phyloP scores from a whole-genome alignment of 2,329 filamentous ascomycete species.

The Thyridium curvatum region DNA sequence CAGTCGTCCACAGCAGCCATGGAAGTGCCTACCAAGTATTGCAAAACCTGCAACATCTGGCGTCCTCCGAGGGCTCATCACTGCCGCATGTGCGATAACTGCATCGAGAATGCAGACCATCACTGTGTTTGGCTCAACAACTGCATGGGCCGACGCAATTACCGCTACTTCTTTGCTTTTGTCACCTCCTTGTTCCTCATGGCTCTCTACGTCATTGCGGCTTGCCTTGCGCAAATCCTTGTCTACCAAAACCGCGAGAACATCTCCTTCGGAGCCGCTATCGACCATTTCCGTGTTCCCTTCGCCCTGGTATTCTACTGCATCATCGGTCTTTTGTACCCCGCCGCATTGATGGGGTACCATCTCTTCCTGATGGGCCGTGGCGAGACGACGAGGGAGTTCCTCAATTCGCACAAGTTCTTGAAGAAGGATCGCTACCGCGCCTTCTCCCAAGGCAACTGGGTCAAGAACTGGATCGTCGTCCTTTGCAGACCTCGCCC shows the following conservation, averaged over 20 bases:
- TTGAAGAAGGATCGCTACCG: constrained; percentile 84
- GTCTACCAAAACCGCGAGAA: constrained; percentile 59
- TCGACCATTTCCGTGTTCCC: constrained; percentile 66
- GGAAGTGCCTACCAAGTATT: constrained; percentile 98
- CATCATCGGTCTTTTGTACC: constrained; percentile 69
- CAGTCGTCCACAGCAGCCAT: constrained; percentile 75
- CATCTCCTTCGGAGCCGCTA: constrained; percentile 62
- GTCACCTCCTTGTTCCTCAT: constrained; percentile 74
- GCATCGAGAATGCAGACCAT: constrained; percentile 93
- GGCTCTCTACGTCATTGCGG: constrained; percentile 67
- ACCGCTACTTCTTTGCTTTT: constrained; percentile 95
- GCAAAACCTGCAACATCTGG: constrained; percentile 97
- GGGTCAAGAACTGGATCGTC: constrained; percentile 71
- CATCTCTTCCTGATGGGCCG: constrained; percentile 86
- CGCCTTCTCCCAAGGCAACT: constrained; percentile 75
- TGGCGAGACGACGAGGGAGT: constrained; percentile 93
- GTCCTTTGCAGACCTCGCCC: constrained; percentile 79
- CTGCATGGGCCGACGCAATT: constrained; percentile 93
- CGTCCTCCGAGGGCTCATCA: constrained; percentile 92
- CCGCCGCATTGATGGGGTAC: constrained; percentile 76
- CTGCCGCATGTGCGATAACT: constrained; percentile 94
- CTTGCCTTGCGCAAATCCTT: constrained; percentile 74
- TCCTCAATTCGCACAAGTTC: constrained; percentile 94
- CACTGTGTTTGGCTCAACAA: constrained; percentile 99
- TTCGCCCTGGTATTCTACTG: constrained; percentile 88